These are phyloP conservation scores for Bifiguratus adelaidae DNA, from an alignment of 192 early-diverging fungal species.

Conservation along the genomic window DNA sequence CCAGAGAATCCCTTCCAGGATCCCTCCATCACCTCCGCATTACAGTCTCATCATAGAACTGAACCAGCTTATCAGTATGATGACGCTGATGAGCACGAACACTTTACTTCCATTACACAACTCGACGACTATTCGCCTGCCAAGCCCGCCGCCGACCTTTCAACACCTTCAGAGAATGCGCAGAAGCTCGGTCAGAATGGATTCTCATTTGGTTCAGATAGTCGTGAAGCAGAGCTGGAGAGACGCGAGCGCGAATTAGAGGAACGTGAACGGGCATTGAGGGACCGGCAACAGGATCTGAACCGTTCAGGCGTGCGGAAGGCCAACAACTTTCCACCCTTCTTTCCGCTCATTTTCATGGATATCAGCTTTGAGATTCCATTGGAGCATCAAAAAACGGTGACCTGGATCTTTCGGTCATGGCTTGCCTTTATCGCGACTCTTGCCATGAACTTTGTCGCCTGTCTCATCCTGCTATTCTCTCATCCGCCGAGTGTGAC, in stretches of 20 bases:
- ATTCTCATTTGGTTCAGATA: no score
- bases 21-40: slow-evolving; percentile 21
- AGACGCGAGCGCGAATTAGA: slow-evolving; percentile 69
- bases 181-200: no score
- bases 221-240: slow-evolving; percentile 63
- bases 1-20: slow-evolving; percentile 25
- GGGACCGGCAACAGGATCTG: slow-evolving; percentile 45
- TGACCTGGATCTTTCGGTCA: slow-evolving; percentile 56
- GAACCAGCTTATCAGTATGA: slow-evolving; percentile 4
- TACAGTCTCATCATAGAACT: slow-evolving; percentile 9
- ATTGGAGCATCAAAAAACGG: slow-evolving; percentile 42
- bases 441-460: slow-evolving; percentile 67
- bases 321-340: slow-evolving; percentile 68
- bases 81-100: not conserved
- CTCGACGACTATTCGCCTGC: no score
- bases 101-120: not conserved
- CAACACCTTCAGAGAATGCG: slow-evolving; percentile 2
- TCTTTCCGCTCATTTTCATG: slow-evolving; percentile 75
- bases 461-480: slow-evolving; percentile 64
- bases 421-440: slow-evolving; percentile 67
- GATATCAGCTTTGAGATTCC: slow-evolving; percentile 69
- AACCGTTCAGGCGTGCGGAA: slow-evolving; percentile 46
- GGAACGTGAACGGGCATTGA: slow-evolving; percentile 58
- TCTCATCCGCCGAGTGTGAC: slow-evolving; percentile 50
- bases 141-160: slow-evolving; percentile 11